phyloP scores from a whole-genome alignment of 1,139 yeast species.

The Candida pseudoviswanathii region DNA sequence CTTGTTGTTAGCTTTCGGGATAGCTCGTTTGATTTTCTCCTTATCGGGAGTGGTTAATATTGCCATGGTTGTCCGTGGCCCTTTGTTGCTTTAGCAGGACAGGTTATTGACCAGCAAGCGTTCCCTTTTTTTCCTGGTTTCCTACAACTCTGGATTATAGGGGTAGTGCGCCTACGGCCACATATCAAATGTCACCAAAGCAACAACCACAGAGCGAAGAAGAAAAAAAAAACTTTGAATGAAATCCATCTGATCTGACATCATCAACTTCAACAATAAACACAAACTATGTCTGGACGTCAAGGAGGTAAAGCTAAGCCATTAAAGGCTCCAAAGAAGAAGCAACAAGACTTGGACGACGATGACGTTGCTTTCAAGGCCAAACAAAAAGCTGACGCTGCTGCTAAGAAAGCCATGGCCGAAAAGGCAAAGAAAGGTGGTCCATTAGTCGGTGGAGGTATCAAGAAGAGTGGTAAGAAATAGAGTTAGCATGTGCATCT shows the following conservation, averaged over 20 bases:
- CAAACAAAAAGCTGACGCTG: conserved; percentile 93
- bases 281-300: conserved; percentile 63
- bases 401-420: conserved; percentile 89
- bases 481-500: conserved; percentile 18
- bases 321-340: conserved; percentile 72
- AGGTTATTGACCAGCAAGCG: background rate
- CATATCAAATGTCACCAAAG: background rate
- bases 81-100: background rate
- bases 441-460: conserved; percentile 90
- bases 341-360: conserved; percentile 72
- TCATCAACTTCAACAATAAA: background rate
- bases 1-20: conserved; percentile 88
- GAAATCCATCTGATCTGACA: background rate
- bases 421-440: conserved; percentile 87
- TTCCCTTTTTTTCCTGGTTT: background rate
- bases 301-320: conserved; percentile 77
- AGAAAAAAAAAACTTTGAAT: conserved; percentile 1
- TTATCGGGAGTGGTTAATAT: conserved; percentile 71
- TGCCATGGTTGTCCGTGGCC: conserved; percentile 42
- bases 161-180: conserved; percentile 6
- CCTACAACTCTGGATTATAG: background rate
- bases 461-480: conserved; percentile 83
- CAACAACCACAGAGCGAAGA: background rate
- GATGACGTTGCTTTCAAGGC: conserved; percentile 90
- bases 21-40: conserved; percentile 82